Evolutionary conservation across 2,329 filamentous ascomycete species (phyloP), one percentile per base, ranked within the genome.

Genomic region (Dendrostoma leiphaemia): DNA sequence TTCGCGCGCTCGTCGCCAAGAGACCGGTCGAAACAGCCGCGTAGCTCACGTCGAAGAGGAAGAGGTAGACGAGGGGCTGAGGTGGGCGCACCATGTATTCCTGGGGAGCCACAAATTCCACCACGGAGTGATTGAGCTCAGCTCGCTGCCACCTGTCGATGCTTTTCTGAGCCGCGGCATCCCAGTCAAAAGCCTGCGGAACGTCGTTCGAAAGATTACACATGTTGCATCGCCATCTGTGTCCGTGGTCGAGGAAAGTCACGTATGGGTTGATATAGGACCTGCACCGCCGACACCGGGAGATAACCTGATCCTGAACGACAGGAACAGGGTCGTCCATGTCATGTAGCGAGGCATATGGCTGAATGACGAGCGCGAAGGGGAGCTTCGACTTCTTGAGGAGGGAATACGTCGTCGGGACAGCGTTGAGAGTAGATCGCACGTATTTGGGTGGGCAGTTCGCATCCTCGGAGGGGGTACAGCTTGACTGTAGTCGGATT

Each of bases 201-300:
- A 97, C 93, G 64, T 99, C 94, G 69, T 99, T 99, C 63, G 92
- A 97, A 61, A 99, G 79, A 72, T 96, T 97, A 73, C 94, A 99
- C 92, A 99, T 97, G 75, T 99, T 99, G 77, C 94, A 99, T 67
- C 93, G 88, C 94, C 94, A 99, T 67, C 94, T 84, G 74, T 99
- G 94, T 44, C 94, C 94, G 67, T 97, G 91, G 65, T 99, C 94
- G 58, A 99, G 77, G 75, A 99, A 99, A 44, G 90, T 91, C 56
- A 96, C 94, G 64, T 93, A 99, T 12, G 94, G 92, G 70, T 97
- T 97, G 78, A 97, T 97, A 71, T 97, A 97, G 53, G 93, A 94
- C 63, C 94, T 83, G 74, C 94, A 99, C 73, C 94, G 87, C 71
- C 94, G 85, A 78, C 94, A 99, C 66, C 94, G 87, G 54, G 93